phyloP scores from a whole-genome alignment of 1,284 basidiomycete species.

The Sanghuangporus weigelae region DNA sequence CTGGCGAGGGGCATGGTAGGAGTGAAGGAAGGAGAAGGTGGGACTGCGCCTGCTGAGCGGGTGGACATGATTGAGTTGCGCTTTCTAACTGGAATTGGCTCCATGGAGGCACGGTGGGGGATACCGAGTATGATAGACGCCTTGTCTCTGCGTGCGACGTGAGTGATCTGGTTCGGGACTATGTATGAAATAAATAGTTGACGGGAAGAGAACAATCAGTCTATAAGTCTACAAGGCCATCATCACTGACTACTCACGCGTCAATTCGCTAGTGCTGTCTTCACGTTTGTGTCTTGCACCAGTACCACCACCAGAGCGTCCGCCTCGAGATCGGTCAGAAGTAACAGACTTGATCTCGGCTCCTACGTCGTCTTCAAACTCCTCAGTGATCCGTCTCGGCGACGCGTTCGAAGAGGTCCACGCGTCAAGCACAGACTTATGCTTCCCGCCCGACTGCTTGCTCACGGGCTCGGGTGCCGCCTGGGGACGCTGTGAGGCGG shows the following conservation, averaged over 20 bases:
- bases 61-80: conserved; percentile 73
- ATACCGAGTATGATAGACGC: conserved; percentile 72
- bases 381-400: not conserved
- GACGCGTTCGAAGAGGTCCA: conserved; percentile 10
- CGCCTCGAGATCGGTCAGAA: not conserved
- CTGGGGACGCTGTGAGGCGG: conserved; percentile 3
- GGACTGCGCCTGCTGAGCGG: conserved; percentile 58
- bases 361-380: conserved; percentile 8
- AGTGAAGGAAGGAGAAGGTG: conserved; percentile 42
- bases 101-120: conserved; percentile 67
- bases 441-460: not conserved
- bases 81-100: conserved; percentile 69
- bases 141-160: conserved; percentile 35
- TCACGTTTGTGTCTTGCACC: conserved; percentile 9
- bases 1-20: conserved; percentile 73
- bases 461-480: not conserved
- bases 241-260: not conserved
- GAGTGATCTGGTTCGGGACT: conserved; percentile 12
- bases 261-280: conserved; percentile 3
- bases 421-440: conserved; percentile 8
- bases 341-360: conserved; percentile 15
- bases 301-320: not conserved
- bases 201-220: not conserved
- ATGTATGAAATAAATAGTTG: not conserved
- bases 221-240: not conserved